A percentile compares a stretch with the other conserved stretches of the same genome.
phyloP scores from a whole-genome alignment of 768 basidiomycete genomes.

The Auricularia heimuer region DNA sequence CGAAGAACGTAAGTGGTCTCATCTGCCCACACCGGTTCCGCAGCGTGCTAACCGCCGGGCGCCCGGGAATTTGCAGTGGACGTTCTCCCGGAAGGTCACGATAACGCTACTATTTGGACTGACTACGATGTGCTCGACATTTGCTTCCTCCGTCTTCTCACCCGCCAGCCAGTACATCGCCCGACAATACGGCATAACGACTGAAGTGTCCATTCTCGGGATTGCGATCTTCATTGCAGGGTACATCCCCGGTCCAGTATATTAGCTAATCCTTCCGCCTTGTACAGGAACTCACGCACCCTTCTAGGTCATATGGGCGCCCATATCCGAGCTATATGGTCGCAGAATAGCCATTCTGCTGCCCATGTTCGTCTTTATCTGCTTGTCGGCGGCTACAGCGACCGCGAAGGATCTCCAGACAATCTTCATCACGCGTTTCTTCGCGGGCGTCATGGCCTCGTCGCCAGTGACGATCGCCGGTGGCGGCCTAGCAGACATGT shows the following conservation, averaged over 20 bases:
- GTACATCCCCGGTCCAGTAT: conserved; percentile 15
- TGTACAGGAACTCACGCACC: no score
- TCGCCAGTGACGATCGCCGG: conserved; percentile 20
- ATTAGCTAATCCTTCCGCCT: no score
- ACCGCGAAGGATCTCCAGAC: conserved; percentile 23
- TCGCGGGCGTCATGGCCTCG: conserved; percentile 15
- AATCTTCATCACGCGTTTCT: conserved; percentile 25
- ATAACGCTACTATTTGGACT: conserved; percentile 19
- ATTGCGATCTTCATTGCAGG: conserved; percentile 10
- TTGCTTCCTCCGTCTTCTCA: conserved; percentile 22
- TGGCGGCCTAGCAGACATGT: conserved; percentile 12
- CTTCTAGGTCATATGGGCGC: conserved; percentile 13
- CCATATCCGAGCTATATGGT: conserved; percentile 22
- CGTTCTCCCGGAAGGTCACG: conserved; percentile 12
- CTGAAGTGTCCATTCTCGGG: conserved; percentile 21
- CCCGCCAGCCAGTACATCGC: conserved; percentile 16
- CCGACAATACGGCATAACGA: conserved; percentile 16
- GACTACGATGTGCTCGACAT: conserved; percentile 23
- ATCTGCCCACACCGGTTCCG: no score
- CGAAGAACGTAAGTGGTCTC: conserved; percentile 14
- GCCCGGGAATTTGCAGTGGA: conserved; percentile 3
- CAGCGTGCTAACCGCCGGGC: no score
- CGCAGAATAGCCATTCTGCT: conserved; percentile 17
- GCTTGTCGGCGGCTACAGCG: conserved; percentile 24
- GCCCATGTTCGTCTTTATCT: conserved; percentile 22